Percentiles rank a stretch among this genome's conserved stretches.
phyloP scores from a whole-genome alignment of 73 alveolate species.

The Paramecium primaurelia region DNA sequence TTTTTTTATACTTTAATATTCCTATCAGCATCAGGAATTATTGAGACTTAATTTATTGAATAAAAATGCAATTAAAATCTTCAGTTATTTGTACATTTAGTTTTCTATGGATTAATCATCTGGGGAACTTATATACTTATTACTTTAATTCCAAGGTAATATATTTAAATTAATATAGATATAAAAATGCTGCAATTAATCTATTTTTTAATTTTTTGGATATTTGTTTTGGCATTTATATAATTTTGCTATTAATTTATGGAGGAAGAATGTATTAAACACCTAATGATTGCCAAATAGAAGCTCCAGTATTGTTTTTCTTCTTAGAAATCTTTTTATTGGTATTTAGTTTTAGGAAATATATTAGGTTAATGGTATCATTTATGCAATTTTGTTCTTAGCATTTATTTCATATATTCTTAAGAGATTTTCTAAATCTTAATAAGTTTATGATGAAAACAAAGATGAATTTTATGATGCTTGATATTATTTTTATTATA shows the following conservation, averaged over 20 bases:
- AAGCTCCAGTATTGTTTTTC: constrained; percentile 1
- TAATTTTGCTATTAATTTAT: background rate
- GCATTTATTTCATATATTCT: constrained; percentile 1
- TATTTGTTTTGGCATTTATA: background rate
- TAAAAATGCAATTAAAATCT: constrained; percentile 43
- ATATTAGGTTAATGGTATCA: constrained; percentile 34
- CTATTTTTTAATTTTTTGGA: constrained; percentile 52
- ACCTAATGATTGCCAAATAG: background rate
- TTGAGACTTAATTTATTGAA: constrained; percentile 49
- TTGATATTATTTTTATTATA: background rate
- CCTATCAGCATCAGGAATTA: constrained; percentile 29
- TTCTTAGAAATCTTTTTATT: background rate
- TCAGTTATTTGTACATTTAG: constrained; percentile 45
- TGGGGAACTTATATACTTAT: constrained; percentile 58
- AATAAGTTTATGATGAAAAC: background rate
- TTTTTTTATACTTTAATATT: background rate
- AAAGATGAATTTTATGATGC: constrained; percentile 31
- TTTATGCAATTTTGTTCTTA: background rate
- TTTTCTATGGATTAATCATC: constrained; percentile 52
- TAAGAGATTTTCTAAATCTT: constrained; percentile 4
- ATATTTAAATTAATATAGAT: background rate
- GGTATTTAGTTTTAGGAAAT: background rate
- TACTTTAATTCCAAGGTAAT: constrained; percentile 48
- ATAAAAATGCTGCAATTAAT: constrained; percentile 51
- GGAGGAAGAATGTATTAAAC: background rate